These are phyloP conservation scores for Talaromyces trachyspermus DNA, from an alignment of 495 filamentous ascomycete species.

Conservation along the genomic window DNA sequence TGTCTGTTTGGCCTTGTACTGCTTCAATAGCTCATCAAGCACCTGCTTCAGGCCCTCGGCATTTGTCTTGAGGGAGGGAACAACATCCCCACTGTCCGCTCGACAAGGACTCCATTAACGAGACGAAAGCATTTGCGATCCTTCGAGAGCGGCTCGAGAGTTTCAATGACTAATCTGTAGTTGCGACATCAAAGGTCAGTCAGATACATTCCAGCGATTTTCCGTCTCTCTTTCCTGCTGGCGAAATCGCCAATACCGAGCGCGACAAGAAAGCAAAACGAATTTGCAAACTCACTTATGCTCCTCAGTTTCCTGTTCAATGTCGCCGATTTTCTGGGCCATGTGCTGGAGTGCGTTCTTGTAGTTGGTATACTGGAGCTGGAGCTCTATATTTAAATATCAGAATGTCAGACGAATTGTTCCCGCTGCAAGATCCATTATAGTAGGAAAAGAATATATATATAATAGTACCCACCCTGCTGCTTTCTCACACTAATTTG, in stretches of 20 bases:
- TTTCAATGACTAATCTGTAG: constrained; percentile 86
- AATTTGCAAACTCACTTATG: constrained; percentile 67
- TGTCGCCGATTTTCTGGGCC: constrained; percentile 91
- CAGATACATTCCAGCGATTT: not conserved
- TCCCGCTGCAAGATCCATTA: too few species aligned
- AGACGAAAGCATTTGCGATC: constrained; percentile 97
- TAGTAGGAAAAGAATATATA: too few species aligned
- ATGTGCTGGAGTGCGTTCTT: constrained; percentile 92
- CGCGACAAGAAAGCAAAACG: not conserved
- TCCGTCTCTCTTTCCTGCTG: not conserved
- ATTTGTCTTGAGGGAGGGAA: constrained; percentile 89
- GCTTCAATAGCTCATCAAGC: constrained; percentile 90
- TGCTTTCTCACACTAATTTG: constrained; percentile 61
- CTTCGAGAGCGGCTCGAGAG: constrained; percentile 69
- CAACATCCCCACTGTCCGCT: constrained; percentile 89
- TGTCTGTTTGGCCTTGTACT: constrained; percentile 90
- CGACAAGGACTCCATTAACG: constrained; percentile 94
- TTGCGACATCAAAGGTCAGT: too few species aligned
- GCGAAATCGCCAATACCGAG: not conserved
- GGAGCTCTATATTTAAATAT: constrained; percentile 60
- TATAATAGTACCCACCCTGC: too few species aligned
- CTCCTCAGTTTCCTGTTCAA: constrained; percentile 94
- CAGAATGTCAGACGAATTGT: constrained; percentile 7
- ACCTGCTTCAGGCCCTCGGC: constrained; percentile 92
- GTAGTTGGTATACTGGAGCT: constrained; percentile 88